Evolutionary conservation across 1,139 yeast species (phyloP).

Genomic region (Hyphopichia buzzinii): DNA sequence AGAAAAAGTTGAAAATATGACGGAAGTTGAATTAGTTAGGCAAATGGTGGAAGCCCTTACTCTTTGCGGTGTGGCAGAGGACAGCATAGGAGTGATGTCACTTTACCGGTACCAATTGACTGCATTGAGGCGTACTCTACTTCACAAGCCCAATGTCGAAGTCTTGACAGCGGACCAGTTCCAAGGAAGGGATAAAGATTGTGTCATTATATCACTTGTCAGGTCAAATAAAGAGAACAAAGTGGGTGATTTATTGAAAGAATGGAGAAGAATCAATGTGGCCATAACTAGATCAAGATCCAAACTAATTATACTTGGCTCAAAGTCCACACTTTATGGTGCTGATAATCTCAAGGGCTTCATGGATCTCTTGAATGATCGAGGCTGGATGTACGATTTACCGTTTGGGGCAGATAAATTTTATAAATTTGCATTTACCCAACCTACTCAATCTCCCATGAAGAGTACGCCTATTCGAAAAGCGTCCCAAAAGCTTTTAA

Average conservation of each 20-base stretch:
- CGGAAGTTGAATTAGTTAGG: slow-evolving; percentile 65
- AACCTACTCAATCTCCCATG: not conserved
- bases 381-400: slow-evolving; percentile 64
- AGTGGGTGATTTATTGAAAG: slow-evolving; percentile 78
- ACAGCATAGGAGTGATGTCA: slow-evolving; percentile 81
- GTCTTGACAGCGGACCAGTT: slow-evolving; percentile 91
- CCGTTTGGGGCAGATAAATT: slow-evolving; percentile 42
- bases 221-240: slow-evolving; percentile 67
- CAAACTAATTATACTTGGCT: slow-evolving; percentile 81
- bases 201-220: slow-evolving; percentile 83
- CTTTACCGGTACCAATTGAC: slow-evolving; percentile 80
- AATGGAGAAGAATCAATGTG: slow-evolving; percentile 91
- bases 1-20: slow-evolving; percentile 68
- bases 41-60: slow-evolving; percentile 62
- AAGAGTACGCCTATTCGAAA: not conserved
- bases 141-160: slow-evolving; percentile 52
- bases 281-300: slow-evolving; percentile 89
- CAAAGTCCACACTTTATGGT: slow-evolving; percentile 58
- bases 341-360: slow-evolving; percentile 61
- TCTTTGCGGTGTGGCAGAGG: slow-evolving; percentile 57
- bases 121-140: slow-evolving; percentile 46
- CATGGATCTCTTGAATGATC: slow-evolving; percentile 54
- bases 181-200: slow-evolving; percentile 94
- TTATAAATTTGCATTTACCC: slow-evolving; percentile 22
- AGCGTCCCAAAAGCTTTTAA: slow-evolving; percentile 10